Evolutionary conservation across 148 eudicot species (phyloP), one percentile per base, ranked within the genome.

Genomic region (Rhododendron vialii): DNA sequence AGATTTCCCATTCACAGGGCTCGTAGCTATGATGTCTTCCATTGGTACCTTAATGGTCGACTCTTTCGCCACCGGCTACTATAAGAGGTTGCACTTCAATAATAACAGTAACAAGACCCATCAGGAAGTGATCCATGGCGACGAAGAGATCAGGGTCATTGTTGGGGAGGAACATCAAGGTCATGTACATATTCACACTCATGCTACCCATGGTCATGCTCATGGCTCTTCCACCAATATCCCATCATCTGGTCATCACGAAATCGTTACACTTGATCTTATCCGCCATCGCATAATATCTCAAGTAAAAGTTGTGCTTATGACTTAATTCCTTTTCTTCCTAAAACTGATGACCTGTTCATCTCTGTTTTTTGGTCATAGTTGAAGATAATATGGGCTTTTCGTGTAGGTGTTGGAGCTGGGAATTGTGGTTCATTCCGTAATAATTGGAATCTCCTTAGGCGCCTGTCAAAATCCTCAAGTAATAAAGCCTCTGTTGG

Each of bases 361-460:
- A 1, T 67, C 74, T 67, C 74, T 67, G 71, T 26, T 67, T 20
- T 65, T 65, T 65, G 30, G 73, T 65, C 65, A 57, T 77, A 30
- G 26, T n/a, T 45, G 35, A 50, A 63, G 50, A 63, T n/a, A 15
- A 65, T n/a, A 24, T 11, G 75, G 20, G 28, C n/a, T 2, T 75
- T 20, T 51, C 63, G 2, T 38, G 63, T 69, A 96, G 99, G 99
- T 96, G 45, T 76, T 96, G 89, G 99, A 96, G 84, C 24, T 96
- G 84, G 98, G 99, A 83, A 93, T 96, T 75, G 87, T 95, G 86
- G 98, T 96, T 15, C 99, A 96, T 83, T 96, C 99, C 8, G 92
- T 96, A 38, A 92, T 96, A 8, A 96, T 95, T 33, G 98, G 99
- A 17, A 86, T 96, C 38, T 87, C 98, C 17, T 55, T 96, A 69